Evolutionary conservation across 768 basidiomycete species (phyloP), one percentile per base, ranked within the genome.

Genomic region (Gymnopilus junonius): DNA sequence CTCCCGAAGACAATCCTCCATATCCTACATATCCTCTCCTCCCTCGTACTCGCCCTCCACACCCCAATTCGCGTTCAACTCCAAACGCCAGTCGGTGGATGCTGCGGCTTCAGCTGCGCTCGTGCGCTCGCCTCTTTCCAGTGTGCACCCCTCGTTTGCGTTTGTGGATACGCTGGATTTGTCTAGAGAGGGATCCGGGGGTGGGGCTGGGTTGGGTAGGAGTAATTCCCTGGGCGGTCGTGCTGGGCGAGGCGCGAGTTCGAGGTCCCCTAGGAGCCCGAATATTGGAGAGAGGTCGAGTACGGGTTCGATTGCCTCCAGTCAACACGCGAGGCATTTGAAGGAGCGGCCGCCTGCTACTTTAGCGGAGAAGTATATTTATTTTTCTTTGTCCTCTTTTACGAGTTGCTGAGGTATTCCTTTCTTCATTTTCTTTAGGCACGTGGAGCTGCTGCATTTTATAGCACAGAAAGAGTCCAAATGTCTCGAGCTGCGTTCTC

Each of bases 381-480:
- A n/a, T 62, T 40, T 15, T 55, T 54, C 48, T 40, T 57, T 58
- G n/a, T 15, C 55, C 20, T 20, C 21, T 21, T 43, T 17, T n/a
- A 45, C 55, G 17, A 53, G 29, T 32, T 27, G 50, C 55, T 56
- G 20, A 25, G 14, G 20, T 15, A 40, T 43, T 40, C 20, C 23
- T 23, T 35, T 7, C 15, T 51, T 51, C 54, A 55, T 8, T 62
- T 48, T n/a, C 31, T 31, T 25, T 64, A 94, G 93, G 69, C 91
- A 95, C 68, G 86, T 88, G 6, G 92, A 94, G 58, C 77, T 95
- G 2, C 77, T 94, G n/a, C 89, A 85, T 31, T 89, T 90, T 62
- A 95, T 95, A 55, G 93, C 93, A 0, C 92, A 93, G 75, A 94
- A 94, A 66, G 93, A 94, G 72, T 85, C 90, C 0, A 90, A 87